Evolutionary conservation across 2,329 filamentous ascomycete species (phyloP).

Genomic region (Cordyceps cicadae): DNA sequence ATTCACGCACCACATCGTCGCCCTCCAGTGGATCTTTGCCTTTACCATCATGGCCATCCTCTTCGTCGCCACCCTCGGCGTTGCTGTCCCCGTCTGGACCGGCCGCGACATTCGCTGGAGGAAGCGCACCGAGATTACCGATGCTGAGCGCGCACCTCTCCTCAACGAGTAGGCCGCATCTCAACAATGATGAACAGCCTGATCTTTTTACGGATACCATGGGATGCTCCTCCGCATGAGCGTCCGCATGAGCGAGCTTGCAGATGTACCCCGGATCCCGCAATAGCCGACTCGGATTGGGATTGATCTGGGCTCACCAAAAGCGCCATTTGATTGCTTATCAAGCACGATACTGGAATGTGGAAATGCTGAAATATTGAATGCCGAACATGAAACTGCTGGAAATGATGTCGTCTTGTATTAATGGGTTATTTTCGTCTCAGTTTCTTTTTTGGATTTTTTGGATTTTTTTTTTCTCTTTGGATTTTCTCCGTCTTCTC

Average conservation of each 20-base stretch:
- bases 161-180: constrained; percentile 32
- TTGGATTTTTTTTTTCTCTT: too few species aligned
- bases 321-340: background rate
- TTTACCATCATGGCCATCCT: constrained; percentile 73
- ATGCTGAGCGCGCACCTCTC: constrained; percentile 54
- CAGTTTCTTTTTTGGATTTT: background rate
- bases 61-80: constrained; percentile 57
- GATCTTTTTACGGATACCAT: background rate
- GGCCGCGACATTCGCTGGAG: constrained; percentile 48
- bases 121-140: constrained; percentile 30
- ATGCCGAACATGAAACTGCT: background rate
- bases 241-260: too few species aligned
- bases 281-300: background rate
- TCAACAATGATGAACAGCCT: background rate
- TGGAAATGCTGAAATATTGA: background rate
- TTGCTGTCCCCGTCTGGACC: constrained; percentile 56
- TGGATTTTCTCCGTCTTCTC: background rate
- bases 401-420: background rate
- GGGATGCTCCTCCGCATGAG: too few species aligned
- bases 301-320: background rate
- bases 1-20: constrained; percentile 62
- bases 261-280: too few species aligned
- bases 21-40: constrained; percentile 88
- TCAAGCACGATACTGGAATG: background rate
- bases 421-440: background rate